A percentile compares a stretch with the other conserved stretches of the same genome.
Conservation (phyloP, 2,329 filamentous ascomycete species). For the Neonectria punicea region DNA sequence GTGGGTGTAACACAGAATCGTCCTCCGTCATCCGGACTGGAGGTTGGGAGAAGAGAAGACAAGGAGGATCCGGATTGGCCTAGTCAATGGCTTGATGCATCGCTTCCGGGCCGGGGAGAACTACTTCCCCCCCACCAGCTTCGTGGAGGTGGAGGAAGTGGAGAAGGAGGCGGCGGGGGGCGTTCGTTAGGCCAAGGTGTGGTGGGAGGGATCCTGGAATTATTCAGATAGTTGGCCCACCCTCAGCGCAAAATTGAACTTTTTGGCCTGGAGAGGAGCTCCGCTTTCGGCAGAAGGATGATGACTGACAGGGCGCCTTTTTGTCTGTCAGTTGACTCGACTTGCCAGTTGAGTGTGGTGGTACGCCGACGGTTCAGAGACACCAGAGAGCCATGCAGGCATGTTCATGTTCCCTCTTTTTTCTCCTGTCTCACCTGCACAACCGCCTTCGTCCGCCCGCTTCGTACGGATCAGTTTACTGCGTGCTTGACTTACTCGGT, state of each 20-base stretch:
- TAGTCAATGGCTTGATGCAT: background rate
- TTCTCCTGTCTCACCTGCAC: background rate
- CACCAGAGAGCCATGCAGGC: background rate
- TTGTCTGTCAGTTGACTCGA: slow-evolving; percentile 1
- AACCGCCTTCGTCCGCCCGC: background rate
- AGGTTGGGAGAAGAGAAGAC: background rate
- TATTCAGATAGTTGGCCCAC: background rate
- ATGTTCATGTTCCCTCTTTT: too few relatives aligned
- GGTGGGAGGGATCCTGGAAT: background rate
- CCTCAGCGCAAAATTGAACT: background rate
- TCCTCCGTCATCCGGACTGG: background rate
- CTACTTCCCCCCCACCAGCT: background rate
- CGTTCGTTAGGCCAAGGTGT: background rate
- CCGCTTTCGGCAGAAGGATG: slow-evolving; percentile 9
- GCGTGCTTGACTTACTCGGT: background rate
- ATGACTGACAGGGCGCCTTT: background rate
- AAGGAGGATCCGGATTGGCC: slow-evolving; percentile 1
- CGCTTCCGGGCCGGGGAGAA: background rate
- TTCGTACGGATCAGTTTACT: background rate
- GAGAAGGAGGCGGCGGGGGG: background rate
- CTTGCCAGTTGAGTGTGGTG: background rate
- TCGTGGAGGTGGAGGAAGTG: background rate
- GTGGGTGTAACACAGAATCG: background rate
- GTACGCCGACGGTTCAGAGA: background rate
- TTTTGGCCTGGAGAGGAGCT: slow-evolving; percentile 11